Evolutionary conservation across 2,329 filamentous ascomycete species (phyloP), one percentile per base, ranked within the genome.

Genomic region (Trichoderma sp.): DNA sequence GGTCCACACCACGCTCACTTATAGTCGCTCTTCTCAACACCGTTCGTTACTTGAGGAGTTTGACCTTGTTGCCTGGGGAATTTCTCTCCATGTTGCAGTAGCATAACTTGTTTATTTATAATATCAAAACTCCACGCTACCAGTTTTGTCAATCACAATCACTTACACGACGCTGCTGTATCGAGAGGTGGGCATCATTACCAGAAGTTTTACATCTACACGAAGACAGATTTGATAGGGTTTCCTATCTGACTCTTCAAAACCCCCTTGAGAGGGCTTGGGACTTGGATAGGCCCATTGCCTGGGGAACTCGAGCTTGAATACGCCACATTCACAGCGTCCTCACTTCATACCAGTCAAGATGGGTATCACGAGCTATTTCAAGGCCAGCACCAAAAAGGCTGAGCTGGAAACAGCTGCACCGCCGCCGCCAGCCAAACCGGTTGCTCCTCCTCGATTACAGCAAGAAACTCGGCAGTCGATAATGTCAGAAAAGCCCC

Each of bases 331-430:
- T 59, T 63, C 32, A 64, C 61, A 67, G 30, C 55, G 20, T 23
- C 30, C 30, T 30, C 30, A 32, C 2, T 17, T 17, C 30, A 34
- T 23, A 65, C 30, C 67, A 32, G 47, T 36, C 77, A 80, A 71
- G 57, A 92, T 92, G 90, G 89, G 89, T 72, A 77, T 92, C 73
- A 85, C 83, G 64, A 87, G 80, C 77, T 92, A 91, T 76, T 91
- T 92, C 84, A 90, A 88, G 82, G 82, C 86, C 58, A 83, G 74
- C 26, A 73, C 73, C 17, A 68, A 72, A 34, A 63, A 71, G 68
- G 62, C 61, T 23, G 72, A 75, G 59, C 58, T 73, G 59, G 50
- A 68, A 30, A 36, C 74, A 34, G 39, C 72, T 17, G 73, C 68
- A 64, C 66, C 69, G 68, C 39, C 39, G 15, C 73, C 34, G 69